A percentile compares a stretch with the other conserved stretches of the same genome.
Evolutionary conservation across 257 asterid genomes (phyloP).

Genomic region (Scutellaria minor): DNA sequence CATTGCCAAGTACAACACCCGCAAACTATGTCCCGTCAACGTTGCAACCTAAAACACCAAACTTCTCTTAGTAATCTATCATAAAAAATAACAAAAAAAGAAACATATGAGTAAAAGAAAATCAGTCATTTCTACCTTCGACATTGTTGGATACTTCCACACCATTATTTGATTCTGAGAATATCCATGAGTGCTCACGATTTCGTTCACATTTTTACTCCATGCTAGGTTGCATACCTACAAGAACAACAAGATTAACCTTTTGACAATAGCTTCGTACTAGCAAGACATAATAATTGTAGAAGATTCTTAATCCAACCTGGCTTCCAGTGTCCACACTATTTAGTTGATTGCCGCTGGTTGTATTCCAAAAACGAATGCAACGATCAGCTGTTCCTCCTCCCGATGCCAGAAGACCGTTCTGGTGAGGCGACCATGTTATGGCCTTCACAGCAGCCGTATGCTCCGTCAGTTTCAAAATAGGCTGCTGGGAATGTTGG

Average conservation of each 20-base stretch:
- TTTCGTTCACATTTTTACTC: constrained; percentile 95
- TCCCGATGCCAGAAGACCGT: constrained; percentile 89
- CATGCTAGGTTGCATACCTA: constrained; percentile 95
- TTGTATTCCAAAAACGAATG: constrained; percentile 97
- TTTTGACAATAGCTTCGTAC: not conserved
- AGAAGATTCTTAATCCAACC: constrained; percentile 42
- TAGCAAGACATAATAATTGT: not conserved
- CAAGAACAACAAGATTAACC: not conserved
- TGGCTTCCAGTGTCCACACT: constrained; percentile 95
- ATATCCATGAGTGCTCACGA: constrained; percentile 98
- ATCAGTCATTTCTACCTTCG: constrained; percentile 55
- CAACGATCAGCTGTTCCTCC: constrained; percentile 99
- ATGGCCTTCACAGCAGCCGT: constrained; percentile 98
- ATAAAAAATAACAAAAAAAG: not conserved
- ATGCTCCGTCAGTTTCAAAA: constrained; percentile 83
- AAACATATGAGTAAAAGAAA: not conserved
- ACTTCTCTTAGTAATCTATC: not conserved
- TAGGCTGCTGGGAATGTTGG: constrained; percentile 81
- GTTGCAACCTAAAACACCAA: constrained; percentile 71
- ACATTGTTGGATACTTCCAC: constrained; percentile 97
- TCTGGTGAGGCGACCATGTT: constrained; percentile 97
- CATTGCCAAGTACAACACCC: constrained; percentile 90
- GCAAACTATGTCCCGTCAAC: constrained; percentile 84
- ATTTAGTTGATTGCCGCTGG: constrained; percentile 78
- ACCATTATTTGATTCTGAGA: constrained; percentile 98